Percentiles rank a stretch among this genome's conserved stretches.
Evolutionary conservation across 352 stramenopile species (phyloP).

Genomic region (Phytopythium boreale): DNA sequence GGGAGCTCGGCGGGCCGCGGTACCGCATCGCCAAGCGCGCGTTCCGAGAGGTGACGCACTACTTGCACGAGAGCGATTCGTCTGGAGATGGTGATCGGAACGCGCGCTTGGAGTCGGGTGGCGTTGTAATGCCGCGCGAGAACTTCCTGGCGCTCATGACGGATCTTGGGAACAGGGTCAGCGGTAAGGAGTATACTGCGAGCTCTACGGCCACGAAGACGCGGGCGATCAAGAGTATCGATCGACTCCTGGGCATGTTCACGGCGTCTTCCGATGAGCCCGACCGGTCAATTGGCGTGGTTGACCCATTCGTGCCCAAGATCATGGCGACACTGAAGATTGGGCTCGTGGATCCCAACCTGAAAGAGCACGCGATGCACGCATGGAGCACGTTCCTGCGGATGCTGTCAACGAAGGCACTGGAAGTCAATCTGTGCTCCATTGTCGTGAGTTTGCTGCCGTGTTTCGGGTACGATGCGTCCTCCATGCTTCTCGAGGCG

Average conservation of each 20-base stretch:
- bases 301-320: constrained; percentile 86
- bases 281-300: constrained; percentile 34
- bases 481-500: constrained; percentile 33
- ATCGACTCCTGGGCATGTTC: constrained; percentile 66
- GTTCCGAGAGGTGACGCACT: constrained; percentile 53
- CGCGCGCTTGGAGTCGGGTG: constrained; percentile 18
- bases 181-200: constrained; percentile 26
- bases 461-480: constrained; percentile 53
- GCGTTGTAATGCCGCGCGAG: constrained; percentile 59
- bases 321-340: constrained; percentile 89
- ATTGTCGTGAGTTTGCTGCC: constrained; percentile 86
- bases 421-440: constrained; percentile 82
- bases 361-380: constrained; percentile 60
- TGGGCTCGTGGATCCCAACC: constrained; percentile 45
- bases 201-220: constrained; percentile 37
- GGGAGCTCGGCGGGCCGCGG: constrained; percentile 59
- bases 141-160: constrained; percentile 86
- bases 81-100: constrained; percentile 17
- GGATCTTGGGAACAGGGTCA: constrained; percentile 65
- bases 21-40: constrained; percentile 48
- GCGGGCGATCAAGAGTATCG: constrained; percentile 71
- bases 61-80: constrained; percentile 29
- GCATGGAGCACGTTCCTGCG: constrained; percentile 79
- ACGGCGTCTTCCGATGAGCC: constrained; percentile 23
- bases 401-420: constrained; percentile 74